Evolutionary conservation across 768 basidiomycete species (phyloP).

Genomic region (Podaxis pistillaris): DNA sequence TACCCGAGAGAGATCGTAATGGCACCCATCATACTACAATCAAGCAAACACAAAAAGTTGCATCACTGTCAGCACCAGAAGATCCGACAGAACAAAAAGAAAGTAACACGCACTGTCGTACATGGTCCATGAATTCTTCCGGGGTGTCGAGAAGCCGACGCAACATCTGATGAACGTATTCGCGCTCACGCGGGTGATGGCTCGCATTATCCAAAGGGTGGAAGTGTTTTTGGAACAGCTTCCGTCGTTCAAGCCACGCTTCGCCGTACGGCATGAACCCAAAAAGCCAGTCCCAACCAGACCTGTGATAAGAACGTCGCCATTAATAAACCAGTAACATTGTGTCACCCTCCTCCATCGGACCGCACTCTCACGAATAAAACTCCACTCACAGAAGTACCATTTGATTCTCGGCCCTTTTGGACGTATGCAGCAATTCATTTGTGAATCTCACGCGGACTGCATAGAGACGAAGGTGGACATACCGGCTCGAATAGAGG

Average conservation of each 20-base stretch:
- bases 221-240: conserved; percentile 48
- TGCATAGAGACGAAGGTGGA: not conserved
- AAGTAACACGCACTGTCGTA: conserved; percentile 36
- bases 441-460: not conserved
- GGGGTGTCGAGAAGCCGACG: conserved; percentile 37
- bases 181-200: conserved; percentile 45
- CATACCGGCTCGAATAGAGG: conserved; percentile 34
- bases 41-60: conserved; percentile 19
- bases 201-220: conserved; percentile 35
- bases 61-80: not conserved
- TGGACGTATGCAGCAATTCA: not conserved
- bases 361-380: not conserved
- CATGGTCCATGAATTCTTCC: conserved; percentile 41
- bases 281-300: conserved; percentile 19
- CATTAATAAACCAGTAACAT: not conserved
- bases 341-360: not conserved
- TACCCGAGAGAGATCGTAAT: conserved; percentile 32
- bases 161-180: conserved; percentile 42
- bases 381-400: conserved; percentile 7
- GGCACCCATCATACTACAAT: conserved; percentile 33
- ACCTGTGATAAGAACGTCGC: not conserved
- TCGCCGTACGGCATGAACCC: conserved; percentile 21
- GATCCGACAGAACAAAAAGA: not conserved
- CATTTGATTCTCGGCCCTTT: conserved; percentile 11
- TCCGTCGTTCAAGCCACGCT: conserved; percentile 19